Conservation (phyloP, 2,329 filamentous ascomycete genomes). For the Karstenula rhodostoma region DNA sequence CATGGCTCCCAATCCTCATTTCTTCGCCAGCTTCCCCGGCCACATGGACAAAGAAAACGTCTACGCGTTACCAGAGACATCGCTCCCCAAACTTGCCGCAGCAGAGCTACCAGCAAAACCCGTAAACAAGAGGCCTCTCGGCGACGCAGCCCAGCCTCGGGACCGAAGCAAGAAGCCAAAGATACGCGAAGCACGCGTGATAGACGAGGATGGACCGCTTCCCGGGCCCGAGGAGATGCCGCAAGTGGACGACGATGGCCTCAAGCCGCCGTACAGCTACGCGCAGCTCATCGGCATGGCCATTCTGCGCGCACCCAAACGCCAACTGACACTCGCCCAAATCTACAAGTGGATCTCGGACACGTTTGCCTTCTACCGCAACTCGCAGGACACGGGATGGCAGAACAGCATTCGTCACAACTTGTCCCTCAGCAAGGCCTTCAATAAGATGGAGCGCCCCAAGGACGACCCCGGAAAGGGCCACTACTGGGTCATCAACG, state of each 20-base stretch:
- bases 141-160: constrained; percentile 77
- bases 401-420: constrained; percentile 99
- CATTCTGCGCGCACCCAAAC: constrained; percentile 83
- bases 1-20: constrained; percentile 60
- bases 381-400: constrained; percentile 85
- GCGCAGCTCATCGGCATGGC: constrained; percentile 96
- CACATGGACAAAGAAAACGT: constrained; percentile 61
- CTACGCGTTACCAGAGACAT: constrained; percentile 49
- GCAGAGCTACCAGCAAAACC: constrained; percentile 41
- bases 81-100: constrained; percentile 37
- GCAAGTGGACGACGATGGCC: constrained; percentile 80
- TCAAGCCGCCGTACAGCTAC: constrained; percentile 91
- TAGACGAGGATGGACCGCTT: constrained; percentile 59
- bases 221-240: constrained; percentile 84
- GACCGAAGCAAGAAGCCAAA: constrained; percentile 77
- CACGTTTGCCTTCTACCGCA: constrained; percentile 84
- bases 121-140: constrained; percentile 66
- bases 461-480: constrained; percentile 98
- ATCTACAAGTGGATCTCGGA: constrained; percentile 99
- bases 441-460: constrained; percentile 92
- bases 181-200: constrained; percentile 59
- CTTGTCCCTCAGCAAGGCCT: constrained; percentile 94
- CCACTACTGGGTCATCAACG: constrained; percentile 94
- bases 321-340: constrained; percentile 86
- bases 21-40: constrained; percentile 61